Evolutionary conservation across 23 red algal species (phyloP), one percentile per base, ranked within the genome.

Genomic region (Gracilariopsis chorda): DNA sequence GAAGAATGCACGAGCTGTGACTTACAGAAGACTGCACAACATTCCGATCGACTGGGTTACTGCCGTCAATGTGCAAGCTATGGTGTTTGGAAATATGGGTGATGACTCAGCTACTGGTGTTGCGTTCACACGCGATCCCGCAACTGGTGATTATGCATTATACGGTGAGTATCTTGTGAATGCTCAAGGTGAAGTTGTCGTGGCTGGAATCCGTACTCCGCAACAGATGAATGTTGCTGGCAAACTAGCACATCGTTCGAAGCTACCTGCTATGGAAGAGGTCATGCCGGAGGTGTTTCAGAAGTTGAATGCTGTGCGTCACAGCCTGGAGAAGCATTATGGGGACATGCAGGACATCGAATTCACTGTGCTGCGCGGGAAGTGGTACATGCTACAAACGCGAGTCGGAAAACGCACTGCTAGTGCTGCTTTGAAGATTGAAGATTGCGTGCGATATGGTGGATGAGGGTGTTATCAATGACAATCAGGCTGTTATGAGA

Each of bases 51-150:
- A 90, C 30, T 69, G 57, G 59, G 86, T 67, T 39, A 90, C 86
- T 25, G 86, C 86, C 32, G 74, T 80, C 64, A 90, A 59, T 71
- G 77, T 90, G 4, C 86, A 90, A 25, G 74, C 86, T 69, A 90
- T 90, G 86, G 86, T 90, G 34, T 90, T 90, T 90, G 86, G 86
- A 49, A 90, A 90, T 24, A 78, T 78, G 67, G 86, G 86, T 36
- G 71, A 90, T 14, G 48, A 52, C 41, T 81, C 75, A 13, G 74
- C 59, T 10, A 90, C 86, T 34, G 86, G 86, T 30, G 86, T 90
- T 17, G 86, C 86, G 24, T 90, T 90, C 69, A 90, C 86, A 8
- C 86, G 86, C 24, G 64, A 90, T 55, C 86, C 86, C 19, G 59
- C 86, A 7, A 90, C 86, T 30, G 86, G 86, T 40, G 70, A 76